These are phyloP conservation scores for Sclerotinia minor DNA, from an alignment of 2,329 filamentous ascomycete genomes.

Conservation along the genomic window DNA sequence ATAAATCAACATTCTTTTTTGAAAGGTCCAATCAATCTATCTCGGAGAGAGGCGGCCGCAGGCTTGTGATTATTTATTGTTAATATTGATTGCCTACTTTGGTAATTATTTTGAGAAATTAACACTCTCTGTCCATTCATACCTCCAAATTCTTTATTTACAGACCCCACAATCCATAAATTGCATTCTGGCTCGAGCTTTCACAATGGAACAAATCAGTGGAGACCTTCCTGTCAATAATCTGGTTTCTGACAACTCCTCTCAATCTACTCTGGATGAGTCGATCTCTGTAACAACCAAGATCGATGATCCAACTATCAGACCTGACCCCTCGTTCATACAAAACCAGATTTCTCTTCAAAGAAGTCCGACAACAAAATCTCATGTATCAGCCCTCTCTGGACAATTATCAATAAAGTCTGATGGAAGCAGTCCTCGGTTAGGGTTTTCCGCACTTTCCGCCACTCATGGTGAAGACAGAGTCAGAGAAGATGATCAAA, in stretches of 20 bases:
- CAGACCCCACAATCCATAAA: conserved; percentile 5
- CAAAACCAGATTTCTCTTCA: conserved; percentile 37
- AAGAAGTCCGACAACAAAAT: conserved; percentile 32
- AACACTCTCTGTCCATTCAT: conserved; percentile 1
- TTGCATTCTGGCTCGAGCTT: neutral
- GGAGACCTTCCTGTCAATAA: conserved; percentile 18
- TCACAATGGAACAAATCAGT: conserved; percentile 27
- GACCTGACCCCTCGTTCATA: conserved; percentile 32
- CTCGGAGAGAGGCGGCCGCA: conserved; percentile 5
- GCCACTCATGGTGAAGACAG: conserved; percentile 22
- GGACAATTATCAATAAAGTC: conserved; percentile 35
- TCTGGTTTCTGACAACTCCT: neutral
- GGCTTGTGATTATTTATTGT: neutral
- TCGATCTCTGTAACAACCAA: conserved; percentile 24
- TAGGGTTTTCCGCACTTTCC: conserved; percentile 25
- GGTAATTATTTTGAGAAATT: conserved; percentile 6
- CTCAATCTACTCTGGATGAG: conserved; percentile 27
- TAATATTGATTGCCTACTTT: conserved; percentile 18
- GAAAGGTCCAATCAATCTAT: neutral
- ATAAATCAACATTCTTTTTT: neutral
- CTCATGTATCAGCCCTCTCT: conserved; percentile 31
- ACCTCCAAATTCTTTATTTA: neutral
- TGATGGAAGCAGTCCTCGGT: conserved; percentile 27
- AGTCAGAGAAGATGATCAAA: conserved; percentile 22
- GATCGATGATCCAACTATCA: conserved; percentile 15